These are phyloP conservation scores for Penicillium waksmanii DNA, from an alignment of 495 filamentous ascomycete genomes.

Conservation along the genomic window DNA sequence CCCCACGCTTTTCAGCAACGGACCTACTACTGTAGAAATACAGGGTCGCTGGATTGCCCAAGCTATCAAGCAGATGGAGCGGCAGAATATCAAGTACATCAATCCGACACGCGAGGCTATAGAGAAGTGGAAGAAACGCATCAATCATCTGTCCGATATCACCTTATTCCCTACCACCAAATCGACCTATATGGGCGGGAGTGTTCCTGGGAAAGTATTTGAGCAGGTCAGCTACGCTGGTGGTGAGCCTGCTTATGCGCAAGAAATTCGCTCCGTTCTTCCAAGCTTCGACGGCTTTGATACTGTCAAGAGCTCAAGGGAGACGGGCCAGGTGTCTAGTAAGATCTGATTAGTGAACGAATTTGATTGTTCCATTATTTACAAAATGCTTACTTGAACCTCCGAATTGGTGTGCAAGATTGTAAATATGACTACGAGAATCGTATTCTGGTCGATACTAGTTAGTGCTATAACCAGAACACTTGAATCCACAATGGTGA, in stretches of 20 bases:
- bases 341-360: neutral
- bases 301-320: neutral
- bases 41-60: conserved; percentile 56
- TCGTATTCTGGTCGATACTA: too few species aligned
- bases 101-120: conserved; percentile 49
- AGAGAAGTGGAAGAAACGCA: conserved; percentile 46
- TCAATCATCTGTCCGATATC: conserved; percentile 41
- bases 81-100: conserved; percentile 44
- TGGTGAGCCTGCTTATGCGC: conserved; percentile 13
- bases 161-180: conserved; percentile 48
- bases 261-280: conserved; percentile 5
- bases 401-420: too few species aligned
- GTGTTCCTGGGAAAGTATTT: conserved; percentile 47
- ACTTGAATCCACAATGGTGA: too few species aligned
- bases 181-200: conserved; percentile 38
- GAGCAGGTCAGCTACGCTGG: conserved; percentile 45
- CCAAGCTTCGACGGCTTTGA: conserved; percentile 5
- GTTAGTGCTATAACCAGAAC: too few species aligned
- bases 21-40: conserved; percentile 51
- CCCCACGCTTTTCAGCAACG: conserved; percentile 55
- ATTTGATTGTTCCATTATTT: neutral
- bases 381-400: too few species aligned
- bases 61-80: conserved; percentile 43
- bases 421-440: too few species aligned
- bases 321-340: neutral